Evolutionary conservation across 2,329 filamentous ascomycete species (phyloP), one percentile per base, ranked within the genome.

Genomic region (Fusarium gaditjirri): DNA sequence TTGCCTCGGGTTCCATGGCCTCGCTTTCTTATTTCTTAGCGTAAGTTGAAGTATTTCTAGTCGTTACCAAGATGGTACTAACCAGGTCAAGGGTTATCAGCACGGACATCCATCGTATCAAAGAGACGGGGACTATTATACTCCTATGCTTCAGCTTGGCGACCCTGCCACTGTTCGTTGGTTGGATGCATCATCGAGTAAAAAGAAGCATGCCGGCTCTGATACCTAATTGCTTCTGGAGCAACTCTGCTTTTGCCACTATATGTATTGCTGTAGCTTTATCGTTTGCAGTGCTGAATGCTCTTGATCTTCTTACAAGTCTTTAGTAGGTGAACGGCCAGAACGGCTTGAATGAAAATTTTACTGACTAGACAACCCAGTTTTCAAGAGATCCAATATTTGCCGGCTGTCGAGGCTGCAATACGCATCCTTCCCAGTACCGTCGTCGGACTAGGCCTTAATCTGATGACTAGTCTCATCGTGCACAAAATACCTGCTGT

Each of bases 1-100:
- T 69, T 17, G 65, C 65, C 21, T 61, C 65, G 17, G 49, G 35
- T 9, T 65, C 61, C 23, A 69, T 69, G 65, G 61, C 61, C 17
- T 31, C 49, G 23, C 19, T 65, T 10, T 69, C 49, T 36, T 69
- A 69, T 39, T 44, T 69, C 27, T 44, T 69, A 55, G 61, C 65
- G 61, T 68, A 33, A 61, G 60, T 64, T 41, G 21, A 41, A 2
- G 39, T 23, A n/a, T 23, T 41, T 41, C 21, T 6, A 41, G 14
- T 41, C 16, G 41, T 21, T 6, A 31, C 41, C 39, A 41, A 23
- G 2, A 23, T 23, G 21, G 12, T 41, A 41, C 39, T 44, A 31
- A 56, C 39, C 41, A 36, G 25, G 38, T 8, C 23, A 44, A 56
- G 53, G 8, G 23, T 46, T 11, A 56, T 56, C 53, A 43, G 53